Evolutionary conservation across 441 rosid species (phyloP).

Genomic region (Bocquillonia castaneifolia): DNA sequence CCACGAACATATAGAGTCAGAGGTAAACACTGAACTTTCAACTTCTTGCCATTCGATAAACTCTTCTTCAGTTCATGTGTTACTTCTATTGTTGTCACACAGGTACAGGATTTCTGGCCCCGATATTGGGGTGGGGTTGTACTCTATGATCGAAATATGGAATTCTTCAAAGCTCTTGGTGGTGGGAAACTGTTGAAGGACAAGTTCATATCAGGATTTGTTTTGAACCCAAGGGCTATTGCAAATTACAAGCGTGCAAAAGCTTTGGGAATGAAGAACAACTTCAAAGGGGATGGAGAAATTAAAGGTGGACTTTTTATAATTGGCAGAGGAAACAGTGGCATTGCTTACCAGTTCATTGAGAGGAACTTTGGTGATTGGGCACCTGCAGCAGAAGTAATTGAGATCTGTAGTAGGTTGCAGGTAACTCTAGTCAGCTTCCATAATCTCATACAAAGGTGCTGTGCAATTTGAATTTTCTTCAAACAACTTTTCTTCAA

Average conservation of each 20-base stretch:
- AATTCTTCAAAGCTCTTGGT: slow-evolving; percentile 63
- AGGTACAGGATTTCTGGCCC: slow-evolving; percentile 72
- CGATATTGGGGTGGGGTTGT: slow-evolving; percentile 65
- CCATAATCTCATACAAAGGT: slow-evolving; percentile 6
- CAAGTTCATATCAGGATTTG: slow-evolving; percentile 62
- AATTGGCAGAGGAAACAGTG: slow-evolving; percentile 43
- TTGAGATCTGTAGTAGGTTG: slow-evolving; percentile 47
- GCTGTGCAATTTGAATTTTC: slow-evolving; percentile 5
- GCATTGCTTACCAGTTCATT: slow-evolving; percentile 59
- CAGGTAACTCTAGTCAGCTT: slow-evolving; percentile 36
- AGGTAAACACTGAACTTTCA: slow-evolving; percentile 32
- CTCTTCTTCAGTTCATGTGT: slow-evolving; percentile 13
- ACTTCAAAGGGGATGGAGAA: slow-evolving; percentile 62
- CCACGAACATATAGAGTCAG: slow-evolving; percentile 59
- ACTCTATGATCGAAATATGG: slow-evolving; percentile 45
- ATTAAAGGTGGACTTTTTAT: slow-evolving; percentile 65
- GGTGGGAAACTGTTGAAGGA: slow-evolving; percentile 62
- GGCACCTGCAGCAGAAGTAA: slow-evolving; percentile 56
- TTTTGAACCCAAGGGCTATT: slow-evolving; percentile 60
- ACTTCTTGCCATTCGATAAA: slow-evolving; percentile 9
- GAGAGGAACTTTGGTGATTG: slow-evolving; percentile 69
- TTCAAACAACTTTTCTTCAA: slow-evolving; percentile 26
- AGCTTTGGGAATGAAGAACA: slow-evolving; percentile 43
- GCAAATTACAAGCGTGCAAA: slow-evolving; percentile 65
- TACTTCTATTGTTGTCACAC: slow-evolving; percentile 8